These are phyloP conservation scores for Dissoconium aciculare DNA, from an alignment of 2,329 filamentous ascomycete genomes.

Conservation along the genomic window DNA sequence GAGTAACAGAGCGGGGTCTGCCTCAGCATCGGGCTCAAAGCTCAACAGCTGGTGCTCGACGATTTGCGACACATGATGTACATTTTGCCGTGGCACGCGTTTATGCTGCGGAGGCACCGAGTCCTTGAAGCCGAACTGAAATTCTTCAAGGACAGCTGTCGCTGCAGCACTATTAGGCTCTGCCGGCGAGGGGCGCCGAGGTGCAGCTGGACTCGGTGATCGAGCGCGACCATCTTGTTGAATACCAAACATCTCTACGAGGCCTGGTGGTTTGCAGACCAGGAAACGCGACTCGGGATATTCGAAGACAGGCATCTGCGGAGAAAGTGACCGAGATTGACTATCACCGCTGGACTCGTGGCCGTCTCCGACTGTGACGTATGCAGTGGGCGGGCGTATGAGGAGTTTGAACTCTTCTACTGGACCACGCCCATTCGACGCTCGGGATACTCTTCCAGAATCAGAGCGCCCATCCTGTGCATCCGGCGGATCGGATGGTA, in stretches of 20 bases:
- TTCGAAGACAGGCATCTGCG: conserved; percentile 2
- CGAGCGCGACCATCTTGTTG: conserved; percentile 8
- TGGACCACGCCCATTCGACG: not conserved
- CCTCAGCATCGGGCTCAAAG: conserved; percentile 16
- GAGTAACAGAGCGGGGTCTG: conserved; percentile 15
- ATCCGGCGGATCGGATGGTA: not conserved
- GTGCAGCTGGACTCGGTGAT: conserved; percentile 9
- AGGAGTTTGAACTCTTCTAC: conserved; percentile 11
- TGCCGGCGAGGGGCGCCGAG: conserved; percentile 5
- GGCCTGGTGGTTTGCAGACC: conserved; percentile 8
- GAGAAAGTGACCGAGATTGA: conserved; percentile 12
- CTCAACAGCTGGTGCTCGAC: conserved; percentile 18
- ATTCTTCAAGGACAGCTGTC: conserved; percentile 4
- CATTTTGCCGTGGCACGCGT: conserved; percentile 15
- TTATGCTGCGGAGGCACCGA: conserved; percentile 11
- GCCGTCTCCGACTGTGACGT: conserved; percentile 7
- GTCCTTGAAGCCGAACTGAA: conserved; percentile 14
- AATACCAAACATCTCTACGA: conserved; percentile 11
- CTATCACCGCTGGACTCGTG: conserved; percentile 13
- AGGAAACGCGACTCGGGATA: conserved; percentile 8
- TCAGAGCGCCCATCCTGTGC: not conserved
- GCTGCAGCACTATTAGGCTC: conserved; percentile 2
- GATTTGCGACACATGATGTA: conserved; percentile 14
- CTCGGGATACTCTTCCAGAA: not conserved
- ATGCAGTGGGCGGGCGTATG: conserved; percentile 11